Evolutionary conservation across 1,284 basidiomycete species (phyloP), one percentile per base, ranked within the genome.

Genomic region (Xerocomus cyaneibrunnescens): DNA sequence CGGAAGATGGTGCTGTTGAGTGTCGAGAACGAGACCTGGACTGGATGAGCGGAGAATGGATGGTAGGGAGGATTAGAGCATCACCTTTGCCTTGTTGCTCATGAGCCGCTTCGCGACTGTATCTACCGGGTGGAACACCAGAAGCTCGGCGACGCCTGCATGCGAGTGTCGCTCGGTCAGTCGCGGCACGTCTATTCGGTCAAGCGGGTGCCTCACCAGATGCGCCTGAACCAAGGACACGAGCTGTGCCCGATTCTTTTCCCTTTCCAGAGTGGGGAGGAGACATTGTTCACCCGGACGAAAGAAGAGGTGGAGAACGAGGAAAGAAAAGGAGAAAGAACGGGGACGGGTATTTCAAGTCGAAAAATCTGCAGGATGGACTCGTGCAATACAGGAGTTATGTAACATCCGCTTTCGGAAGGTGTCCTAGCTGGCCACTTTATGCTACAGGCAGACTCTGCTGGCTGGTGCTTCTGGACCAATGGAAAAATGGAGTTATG

Each of bases 41-140:
- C 6, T 44, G 28, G 21, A 41, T 39, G 5, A 42, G 45, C 1
- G 32, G 23, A 36, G 46, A 21, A 47, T 30, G 31, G 30, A 30
- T 14, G 21, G 27, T 5, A 39, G 3, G 28, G 40, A 31, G 17
- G 50, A 42, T 14, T 21, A n/a, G 27, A 8, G 17, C 52, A 67
- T 40, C 51, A 85, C 90, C 76, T 87, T 87, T 56, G 77, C 77
- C 77, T 94, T 94, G 84, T 98, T 98, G 70, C 92, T 94, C 96
- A 98, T 98, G 56, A 99, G 74, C 37, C 96, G 87, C 74, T 99
- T 99, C 19, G 96, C 94, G 54, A 98, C 87, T 1, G 96, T 99
- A 74, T 98, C 95, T 52, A 93, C 90, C 21, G 91, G 92, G 70
- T 93, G 92, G 75, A 94, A 94, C 39, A 94, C 81, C 61, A 96